These are phyloP conservation scores for Lavandula angustifolia DNA, from an alignment of 257 asterid genomes.

Conservation along the genomic window DNA sequence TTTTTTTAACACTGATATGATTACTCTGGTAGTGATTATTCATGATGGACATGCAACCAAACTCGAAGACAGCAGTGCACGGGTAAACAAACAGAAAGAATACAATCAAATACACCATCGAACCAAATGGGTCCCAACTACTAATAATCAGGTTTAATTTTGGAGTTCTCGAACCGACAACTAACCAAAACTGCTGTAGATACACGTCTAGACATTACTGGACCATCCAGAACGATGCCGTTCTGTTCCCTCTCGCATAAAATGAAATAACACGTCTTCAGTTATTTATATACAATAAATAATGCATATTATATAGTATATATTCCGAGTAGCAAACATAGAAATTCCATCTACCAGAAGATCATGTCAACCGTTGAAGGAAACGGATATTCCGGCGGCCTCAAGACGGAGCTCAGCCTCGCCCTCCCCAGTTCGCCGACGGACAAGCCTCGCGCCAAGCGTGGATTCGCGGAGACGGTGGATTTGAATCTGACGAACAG, in stretches of 20 bases:
- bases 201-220: constrained; percentile 26
- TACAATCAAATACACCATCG: constrained; percentile 3
- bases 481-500: constrained; percentile 39
- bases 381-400: constrained; percentile 37
- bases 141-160: constrained; percentile 30
- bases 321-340: background rate
- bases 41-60: background rate
- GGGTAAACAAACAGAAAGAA: background rate
- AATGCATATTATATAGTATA: background rate
- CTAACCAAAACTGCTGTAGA: constrained; percentile 22
- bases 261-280: constrained; percentile 17
- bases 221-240: constrained; percentile 17
- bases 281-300: too few species aligned
- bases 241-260: background rate
- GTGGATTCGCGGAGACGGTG: constrained; percentile 44
- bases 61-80: constrained; percentile 4
- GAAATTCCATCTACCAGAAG: constrained; percentile 8
- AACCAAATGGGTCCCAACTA: constrained; percentile 28
- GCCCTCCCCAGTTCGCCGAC: constrained; percentile 55
- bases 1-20: background rate
- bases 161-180: background rate
- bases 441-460: constrained; percentile 39
- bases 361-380: constrained; percentile 29
- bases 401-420: constrained; percentile 69
- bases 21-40: background rate